Evolutionary conservation across 148 eudicot species (phyloP).

Genomic region (Gaultheria prostrata): DNA sequence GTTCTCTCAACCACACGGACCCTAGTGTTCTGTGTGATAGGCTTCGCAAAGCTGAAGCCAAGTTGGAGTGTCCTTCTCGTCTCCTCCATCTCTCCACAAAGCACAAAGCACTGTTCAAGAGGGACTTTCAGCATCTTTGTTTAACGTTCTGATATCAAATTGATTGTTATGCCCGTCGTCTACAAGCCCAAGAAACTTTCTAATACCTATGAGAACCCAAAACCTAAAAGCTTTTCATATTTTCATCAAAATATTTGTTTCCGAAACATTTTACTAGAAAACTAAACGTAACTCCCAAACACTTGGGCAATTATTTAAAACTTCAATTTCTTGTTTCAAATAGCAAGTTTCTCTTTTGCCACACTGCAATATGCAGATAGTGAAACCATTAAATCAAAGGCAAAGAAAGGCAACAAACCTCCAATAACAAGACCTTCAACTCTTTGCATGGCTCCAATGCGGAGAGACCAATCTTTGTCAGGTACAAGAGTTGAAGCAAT

Average conservation of each 20-base stretch:
- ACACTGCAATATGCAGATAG: not conserved
- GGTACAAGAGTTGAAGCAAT: slow-evolving; percentile 82
- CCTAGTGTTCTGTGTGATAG: not conserved
- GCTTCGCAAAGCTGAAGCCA: not conserved
- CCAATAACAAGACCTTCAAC: slow-evolving; percentile 91
- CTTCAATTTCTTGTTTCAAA: not conserved
- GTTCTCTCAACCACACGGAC: not conserved
- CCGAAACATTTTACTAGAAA: not conserved
- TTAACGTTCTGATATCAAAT: not conserved
- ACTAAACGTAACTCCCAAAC: not conserved
- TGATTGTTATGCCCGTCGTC: not conserved
- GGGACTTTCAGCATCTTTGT: not conserved
- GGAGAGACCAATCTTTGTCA: slow-evolving; percentile 97
- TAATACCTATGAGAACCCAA: not conserved
- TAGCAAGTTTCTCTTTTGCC: not conserved
- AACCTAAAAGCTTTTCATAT: not conserved
- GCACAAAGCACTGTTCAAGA: not conserved
- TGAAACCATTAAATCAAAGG: not conserved
- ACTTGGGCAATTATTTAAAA: not conserved
- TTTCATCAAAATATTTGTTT: not conserved
- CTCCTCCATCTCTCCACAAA: not conserved
- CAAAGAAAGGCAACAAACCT: slow-evolving; percentile 41
- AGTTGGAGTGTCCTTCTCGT: not conserved
- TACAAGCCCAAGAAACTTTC: not conserved
- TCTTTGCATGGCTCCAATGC: slow-evolving; percentile 95